Evolutionary conservation across 2,329 filamentous ascomycete species (phyloP).

Genomic region (Aureobasidium lini): DNA sequence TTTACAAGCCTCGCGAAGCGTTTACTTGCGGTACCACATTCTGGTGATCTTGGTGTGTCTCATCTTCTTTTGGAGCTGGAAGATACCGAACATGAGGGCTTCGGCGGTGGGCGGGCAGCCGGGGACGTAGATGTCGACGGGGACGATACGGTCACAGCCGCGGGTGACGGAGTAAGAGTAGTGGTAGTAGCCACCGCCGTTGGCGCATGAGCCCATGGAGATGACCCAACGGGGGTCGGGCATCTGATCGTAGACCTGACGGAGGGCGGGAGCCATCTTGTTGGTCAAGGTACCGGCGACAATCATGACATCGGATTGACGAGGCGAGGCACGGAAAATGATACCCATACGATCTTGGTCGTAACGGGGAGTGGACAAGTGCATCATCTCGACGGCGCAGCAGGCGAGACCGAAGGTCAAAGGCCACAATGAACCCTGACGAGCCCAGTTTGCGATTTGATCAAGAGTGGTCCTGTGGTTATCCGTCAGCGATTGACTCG

Average conservation of each 20-base stretch:
- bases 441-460: conserved; percentile 73
- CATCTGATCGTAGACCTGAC: conserved; percentile 92
- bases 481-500: conserved; percentile 17
- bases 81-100: conserved; percentile 54
- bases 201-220: conserved; percentile 77
- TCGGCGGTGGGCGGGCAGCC: conserved; percentile 55
- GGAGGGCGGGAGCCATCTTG: conserved; percentile 85
- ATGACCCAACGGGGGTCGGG: conserved; percentile 80
- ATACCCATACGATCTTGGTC: conserved; percentile 84
- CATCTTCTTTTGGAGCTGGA: conserved; percentile 73
- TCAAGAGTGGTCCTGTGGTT: conserved; percentile 64
- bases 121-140: conserved; percentile 73
- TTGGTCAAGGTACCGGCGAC: conserved; percentile 89
- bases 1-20: not conserved
- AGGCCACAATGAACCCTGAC: conserved; percentile 79
- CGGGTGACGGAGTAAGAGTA: conserved; percentile 72
- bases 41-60: conserved; percentile 47
- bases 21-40: conserved; percentile 49
- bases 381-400: conserved; percentile 91
- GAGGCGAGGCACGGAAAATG: conserved; percentile 81
- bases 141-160: conserved; percentile 68
- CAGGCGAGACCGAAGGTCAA: conserved; percentile 85
- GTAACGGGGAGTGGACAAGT: conserved; percentile 78
- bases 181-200: conserved; percentile 77
- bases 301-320: conserved; percentile 89